Percentiles rank a stretch among this genome's conserved stretches.
phyloP scores from a whole-genome alignment of 2,329 filamentous ascomycete species.

The Phyllosticta ampelicida region DNA sequence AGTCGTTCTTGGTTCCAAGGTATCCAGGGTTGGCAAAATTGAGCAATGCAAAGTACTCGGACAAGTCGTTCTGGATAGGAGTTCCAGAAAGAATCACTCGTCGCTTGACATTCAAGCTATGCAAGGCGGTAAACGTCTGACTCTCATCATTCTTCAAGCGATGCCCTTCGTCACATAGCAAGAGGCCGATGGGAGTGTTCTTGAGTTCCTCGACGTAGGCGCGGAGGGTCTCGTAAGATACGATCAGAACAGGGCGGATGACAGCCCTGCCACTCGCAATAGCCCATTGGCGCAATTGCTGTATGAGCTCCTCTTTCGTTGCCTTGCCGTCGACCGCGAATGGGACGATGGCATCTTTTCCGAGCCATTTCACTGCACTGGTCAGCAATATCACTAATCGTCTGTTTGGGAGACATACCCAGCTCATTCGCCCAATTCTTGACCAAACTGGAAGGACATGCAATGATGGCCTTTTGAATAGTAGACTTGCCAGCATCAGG shows the following conservation, averaged over 20 bases:
- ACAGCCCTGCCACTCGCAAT: constrained; percentile 83
- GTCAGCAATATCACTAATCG: not conserved
- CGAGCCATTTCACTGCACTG: constrained; percentile 71
- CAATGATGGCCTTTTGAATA: constrained; percentile 94
- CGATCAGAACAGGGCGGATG: constrained; percentile 86
- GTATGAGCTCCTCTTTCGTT: constrained; percentile 81
- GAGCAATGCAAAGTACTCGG: constrained; percentile 90
- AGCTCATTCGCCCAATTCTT: constrained; percentile 98
- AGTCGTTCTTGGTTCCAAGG: constrained; percentile 78
- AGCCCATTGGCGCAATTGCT: constrained; percentile 89
- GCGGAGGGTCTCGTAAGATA: constrained; percentile 92
- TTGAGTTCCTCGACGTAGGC: constrained; percentile 85
- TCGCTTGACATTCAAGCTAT: constrained; percentile 77
- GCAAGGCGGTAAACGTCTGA: constrained; percentile 86
- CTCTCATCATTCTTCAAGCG: constrained; percentile 94
- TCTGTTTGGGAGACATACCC: constrained; percentile 21
- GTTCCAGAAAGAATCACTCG: constrained; percentile 94
- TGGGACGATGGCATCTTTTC: constrained; percentile 77
- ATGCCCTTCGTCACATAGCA: constrained; percentile 95
- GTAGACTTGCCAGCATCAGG: constrained; percentile 88
- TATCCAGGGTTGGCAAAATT: constrained; percentile 94
- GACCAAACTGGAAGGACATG: constrained; percentile 90
- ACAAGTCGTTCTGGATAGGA: constrained; percentile 96
- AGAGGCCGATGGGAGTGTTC: constrained; percentile 78
- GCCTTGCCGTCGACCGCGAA: constrained; percentile 97